A percentile compares a stretch with the other conserved stretches of the same genome.
These are phyloP conservation scores for Cichorium intybus DNA, from an alignment of 140 eudicot species.

Conservation along the genomic window DNA sequence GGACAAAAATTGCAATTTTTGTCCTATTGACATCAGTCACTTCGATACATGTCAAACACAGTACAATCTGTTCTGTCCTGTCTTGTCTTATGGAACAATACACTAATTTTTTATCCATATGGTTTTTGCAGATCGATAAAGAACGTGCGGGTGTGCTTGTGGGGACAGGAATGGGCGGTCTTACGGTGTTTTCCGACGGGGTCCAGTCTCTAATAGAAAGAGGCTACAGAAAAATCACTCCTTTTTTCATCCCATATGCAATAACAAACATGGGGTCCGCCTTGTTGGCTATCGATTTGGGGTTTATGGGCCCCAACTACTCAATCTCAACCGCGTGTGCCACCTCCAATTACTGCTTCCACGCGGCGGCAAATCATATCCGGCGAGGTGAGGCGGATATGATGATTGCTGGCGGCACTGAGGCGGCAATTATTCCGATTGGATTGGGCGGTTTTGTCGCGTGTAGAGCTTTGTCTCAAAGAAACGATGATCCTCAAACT, in stretches of 20 bases:
- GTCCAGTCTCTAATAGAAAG: conserved; percentile 77
- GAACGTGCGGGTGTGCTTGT: conserved; percentile 90
- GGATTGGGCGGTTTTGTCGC: conserved; percentile 70
- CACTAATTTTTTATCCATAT: background rate
- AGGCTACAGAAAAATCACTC: conserved; percentile 86
- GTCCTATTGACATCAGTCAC: background rate
- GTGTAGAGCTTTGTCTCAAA: conserved; percentile 58
- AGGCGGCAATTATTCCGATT: conserved; percentile 59
- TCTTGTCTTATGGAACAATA: background rate
- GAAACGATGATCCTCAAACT: conserved; percentile 61
- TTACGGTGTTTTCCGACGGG: conserved; percentile 83
- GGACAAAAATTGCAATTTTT: background rate
- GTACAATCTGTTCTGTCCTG: background rate
- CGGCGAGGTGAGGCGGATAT: conserved; percentile 63
- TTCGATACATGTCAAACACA: background rate
- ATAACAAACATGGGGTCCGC: conserved; percentile 99
- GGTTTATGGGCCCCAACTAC: conserved; percentile 88
- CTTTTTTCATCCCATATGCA: conserved; percentile 89
- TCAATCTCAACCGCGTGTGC: conserved; percentile 69
- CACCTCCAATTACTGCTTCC: conserved; percentile 57
- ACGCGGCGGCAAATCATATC: conserved; percentile 63
- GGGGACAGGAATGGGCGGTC: conserved; percentile 99
- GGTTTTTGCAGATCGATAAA: conserved; percentile 67
- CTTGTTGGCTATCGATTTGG: conserved; percentile 81
- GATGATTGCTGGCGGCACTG: conserved; percentile 69